Evolutionary conservation across 352 stramenopile genomes (phyloP).

Genomic region (Thraustotheca clavata): DNA sequence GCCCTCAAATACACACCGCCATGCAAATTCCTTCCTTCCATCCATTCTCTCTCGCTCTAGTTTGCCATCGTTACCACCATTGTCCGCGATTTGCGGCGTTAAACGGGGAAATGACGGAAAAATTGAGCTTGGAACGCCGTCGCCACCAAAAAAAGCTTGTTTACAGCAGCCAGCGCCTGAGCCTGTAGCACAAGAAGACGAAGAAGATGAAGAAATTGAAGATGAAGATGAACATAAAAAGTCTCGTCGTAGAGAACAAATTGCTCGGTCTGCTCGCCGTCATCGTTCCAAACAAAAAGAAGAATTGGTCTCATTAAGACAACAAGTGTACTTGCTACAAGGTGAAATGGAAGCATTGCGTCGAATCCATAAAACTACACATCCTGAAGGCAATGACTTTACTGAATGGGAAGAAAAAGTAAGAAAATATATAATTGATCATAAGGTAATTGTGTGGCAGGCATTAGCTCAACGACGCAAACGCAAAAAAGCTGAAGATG

Average conservation of each 20-base stretch:
- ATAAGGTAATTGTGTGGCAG: background rate
- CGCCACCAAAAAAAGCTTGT: too few species aligned
- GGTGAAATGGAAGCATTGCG: conserved; percentile 49
- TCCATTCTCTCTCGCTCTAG: background rate
- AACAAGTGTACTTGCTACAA: conserved; percentile 64
- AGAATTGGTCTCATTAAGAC: conserved; percentile 51
- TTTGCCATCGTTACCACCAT: background rate
- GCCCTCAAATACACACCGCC: background rate
- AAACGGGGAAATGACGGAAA: too few species aligned
- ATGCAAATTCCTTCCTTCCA: background rate
- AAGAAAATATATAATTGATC: too few species aligned
- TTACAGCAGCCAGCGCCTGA: background rate
- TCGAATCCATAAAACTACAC: conserved; percentile 16
- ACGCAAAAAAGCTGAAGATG: conserved; percentile 19
- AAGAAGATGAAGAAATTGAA: background rate
- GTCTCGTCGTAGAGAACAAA: conserved; percentile 12
- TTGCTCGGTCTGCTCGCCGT: conserved; percentile 13
- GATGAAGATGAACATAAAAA: conserved; percentile 18
- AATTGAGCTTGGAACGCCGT: too few species aligned
- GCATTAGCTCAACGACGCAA: conserved; percentile 15
- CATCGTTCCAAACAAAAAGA: conserved; percentile 30
- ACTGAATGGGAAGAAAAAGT: conserved; percentile 22
- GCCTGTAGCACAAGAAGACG: background rate
- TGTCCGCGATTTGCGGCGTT: background rate
- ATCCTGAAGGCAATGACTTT: conserved; percentile 20